These are phyloP conservation scores for Thielaviopsis musarum DNA, from an alignment of 2,329 filamentous ascomycete genomes.

Conservation along the genomic window DNA sequence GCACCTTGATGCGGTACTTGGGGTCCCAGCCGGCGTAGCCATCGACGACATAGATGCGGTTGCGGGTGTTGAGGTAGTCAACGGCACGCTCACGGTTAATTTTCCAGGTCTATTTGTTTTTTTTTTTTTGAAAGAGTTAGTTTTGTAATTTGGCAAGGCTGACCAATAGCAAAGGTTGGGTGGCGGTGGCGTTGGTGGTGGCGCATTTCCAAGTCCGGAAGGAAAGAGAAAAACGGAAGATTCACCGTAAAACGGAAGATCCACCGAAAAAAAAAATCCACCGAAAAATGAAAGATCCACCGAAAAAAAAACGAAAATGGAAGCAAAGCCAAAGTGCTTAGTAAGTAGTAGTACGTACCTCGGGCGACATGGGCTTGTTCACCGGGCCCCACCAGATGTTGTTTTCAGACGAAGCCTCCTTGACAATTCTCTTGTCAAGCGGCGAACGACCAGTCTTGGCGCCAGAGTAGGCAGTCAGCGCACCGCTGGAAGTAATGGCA, in stretches of 20 bases:
- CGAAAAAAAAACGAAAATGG: background rate
- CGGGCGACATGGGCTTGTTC: conserved; percentile 95
- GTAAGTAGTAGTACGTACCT: conserved; percentile 61
- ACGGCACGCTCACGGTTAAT: conserved; percentile 98
- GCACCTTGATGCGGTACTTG: conserved; percentile 93
- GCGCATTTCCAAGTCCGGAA: background rate
- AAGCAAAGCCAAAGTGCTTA: too few relatives aligned
- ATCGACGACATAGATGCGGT: conserved; percentile 96
- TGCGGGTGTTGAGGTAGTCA: conserved; percentile 97
- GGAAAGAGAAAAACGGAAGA: too few relatives aligned
- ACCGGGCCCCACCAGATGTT: conserved; percentile 98
- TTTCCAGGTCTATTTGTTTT: conserved; percentile 95
- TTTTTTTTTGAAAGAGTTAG: conserved; percentile 10
- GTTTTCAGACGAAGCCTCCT: conserved; percentile 75
- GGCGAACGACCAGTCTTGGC: conserved; percentile 96
- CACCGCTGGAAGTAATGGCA: conserved; percentile 89
- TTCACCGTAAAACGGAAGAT: too few relatives aligned
- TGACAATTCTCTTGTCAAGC: conserved; percentile 91
- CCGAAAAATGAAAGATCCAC: too few relatives aligned
- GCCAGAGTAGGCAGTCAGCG: conserved; percentile 91
- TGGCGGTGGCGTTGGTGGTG: background rate
- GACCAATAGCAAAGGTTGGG: background rate
- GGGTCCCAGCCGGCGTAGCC: conserved; percentile 97
- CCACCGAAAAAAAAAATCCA: too few relatives aligned
- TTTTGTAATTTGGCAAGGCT: background rate